Conservation (phyloP, 139 green algal species). For the Micractinium conductrix region DNA sequence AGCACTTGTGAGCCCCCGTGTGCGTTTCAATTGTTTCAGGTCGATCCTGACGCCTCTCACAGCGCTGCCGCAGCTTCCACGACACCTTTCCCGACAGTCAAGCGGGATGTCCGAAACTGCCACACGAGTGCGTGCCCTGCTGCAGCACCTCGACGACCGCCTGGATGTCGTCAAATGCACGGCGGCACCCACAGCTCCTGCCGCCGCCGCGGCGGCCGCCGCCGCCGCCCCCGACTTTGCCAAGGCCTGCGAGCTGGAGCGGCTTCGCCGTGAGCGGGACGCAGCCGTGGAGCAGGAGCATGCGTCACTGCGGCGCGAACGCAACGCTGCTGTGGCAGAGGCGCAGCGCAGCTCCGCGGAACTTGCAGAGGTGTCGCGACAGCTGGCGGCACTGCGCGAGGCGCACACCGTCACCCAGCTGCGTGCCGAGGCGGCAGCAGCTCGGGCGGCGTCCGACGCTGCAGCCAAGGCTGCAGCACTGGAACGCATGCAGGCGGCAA, state of each 20-base stretch:
- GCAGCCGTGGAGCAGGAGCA: neutral
- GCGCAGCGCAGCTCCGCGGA: neutral
- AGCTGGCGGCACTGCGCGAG: neutral
- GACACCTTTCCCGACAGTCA: neutral
- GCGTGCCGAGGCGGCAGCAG: neutral
- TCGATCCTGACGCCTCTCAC: too few relatives aligned
- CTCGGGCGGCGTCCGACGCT: neutral
- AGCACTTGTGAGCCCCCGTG: too few relatives aligned
- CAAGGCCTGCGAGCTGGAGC: neutral
- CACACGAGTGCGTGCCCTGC: neutral
- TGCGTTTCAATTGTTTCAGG: too few relatives aligned
- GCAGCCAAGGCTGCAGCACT: neutral
- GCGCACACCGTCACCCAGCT: neutral
- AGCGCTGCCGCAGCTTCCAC: neutral
- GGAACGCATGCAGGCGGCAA: neutral
- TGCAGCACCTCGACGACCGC: neutral
- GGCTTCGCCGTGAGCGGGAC: constrained; percentile 12
- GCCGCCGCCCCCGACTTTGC: neutral
- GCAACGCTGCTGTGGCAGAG: neutral
- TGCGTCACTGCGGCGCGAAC: neutral
- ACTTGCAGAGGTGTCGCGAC: neutral
- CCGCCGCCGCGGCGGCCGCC: too few relatives aligned
- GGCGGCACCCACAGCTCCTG: too few relatives aligned
- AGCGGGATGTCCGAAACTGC: neutral
- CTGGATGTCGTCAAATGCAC: neutral